Evolutionary conservation across 352 stramenopile genomes (phyloP).

Genomic region (Pythium brachiatum): DNA sequence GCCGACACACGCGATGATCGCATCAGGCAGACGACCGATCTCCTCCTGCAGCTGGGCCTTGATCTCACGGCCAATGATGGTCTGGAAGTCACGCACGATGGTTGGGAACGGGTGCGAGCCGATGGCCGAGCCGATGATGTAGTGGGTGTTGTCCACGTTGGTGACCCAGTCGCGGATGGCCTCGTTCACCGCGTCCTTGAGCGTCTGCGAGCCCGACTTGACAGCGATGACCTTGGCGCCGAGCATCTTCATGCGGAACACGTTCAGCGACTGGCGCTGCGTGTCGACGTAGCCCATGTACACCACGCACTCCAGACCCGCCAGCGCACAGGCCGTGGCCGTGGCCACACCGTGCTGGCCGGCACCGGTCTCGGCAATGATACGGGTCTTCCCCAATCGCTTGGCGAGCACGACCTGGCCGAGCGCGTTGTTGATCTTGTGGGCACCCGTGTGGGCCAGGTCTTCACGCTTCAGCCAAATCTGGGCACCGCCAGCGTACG

Average conservation of each 20-base stretch:
- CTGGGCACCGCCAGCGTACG: slow-evolving; percentile 89
- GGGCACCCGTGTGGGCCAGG: slow-evolving; percentile 96
- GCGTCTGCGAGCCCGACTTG: slow-evolving; percentile 93
- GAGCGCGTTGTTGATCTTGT: slow-evolving; percentile 99
- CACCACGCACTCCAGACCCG: slow-evolving; percentile 95
- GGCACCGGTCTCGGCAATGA: slow-evolving; percentile 98
- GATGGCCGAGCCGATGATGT: slow-evolving; percentile 98
- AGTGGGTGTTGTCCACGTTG: slow-evolving; percentile 98
- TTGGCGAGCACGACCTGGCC: slow-evolving; percentile 95
- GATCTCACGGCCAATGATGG: slow-evolving; percentile 95
- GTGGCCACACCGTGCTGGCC: slow-evolving; percentile 98
- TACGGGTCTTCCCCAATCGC: slow-evolving; percentile 95
- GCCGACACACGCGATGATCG: slow-evolving; percentile 96
- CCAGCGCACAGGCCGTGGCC: slow-evolving; percentile 94
- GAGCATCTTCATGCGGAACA: slow-evolving; percentile 99
- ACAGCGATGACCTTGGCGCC: slow-evolving; percentile 97
- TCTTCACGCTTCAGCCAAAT: slow-evolving; percentile 99
- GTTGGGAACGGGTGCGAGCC: slow-evolving; percentile 98
- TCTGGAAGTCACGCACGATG: slow-evolving; percentile 98
- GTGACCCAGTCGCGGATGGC: slow-evolving; percentile 99
- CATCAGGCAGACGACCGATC: slow-evolving; percentile 93
- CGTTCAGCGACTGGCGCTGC: slow-evolving; percentile 96
- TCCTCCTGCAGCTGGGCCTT: slow-evolving; percentile 93
- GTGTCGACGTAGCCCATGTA: slow-evolving; percentile 99
- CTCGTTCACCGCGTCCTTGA: slow-evolving; percentile 99